phyloP scores from a whole-genome alignment of 176 grass and related monocot genomes.

The Hsuehochloa calcarea region DNA sequence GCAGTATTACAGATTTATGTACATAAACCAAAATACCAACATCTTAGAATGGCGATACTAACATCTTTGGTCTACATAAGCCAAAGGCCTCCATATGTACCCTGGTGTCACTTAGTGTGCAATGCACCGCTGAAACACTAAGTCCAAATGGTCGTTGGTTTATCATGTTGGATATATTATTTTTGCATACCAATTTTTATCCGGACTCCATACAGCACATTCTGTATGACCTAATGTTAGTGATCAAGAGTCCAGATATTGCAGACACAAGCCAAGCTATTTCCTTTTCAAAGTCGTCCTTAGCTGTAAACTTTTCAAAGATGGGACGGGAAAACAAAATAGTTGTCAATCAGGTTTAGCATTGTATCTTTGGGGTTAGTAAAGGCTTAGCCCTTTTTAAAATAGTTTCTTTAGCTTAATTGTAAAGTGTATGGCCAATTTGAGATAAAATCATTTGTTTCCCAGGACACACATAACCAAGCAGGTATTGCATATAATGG shows the following conservation, averaged over 20 bases:
- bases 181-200: neutral
- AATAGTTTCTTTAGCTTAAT: neutral
- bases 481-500: constrained; percentile 98
- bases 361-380: neutral
- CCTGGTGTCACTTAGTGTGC: neutral
- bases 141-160: neutral
- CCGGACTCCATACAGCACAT: neutral
- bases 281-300: neutral
- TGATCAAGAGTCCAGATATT: neutral
- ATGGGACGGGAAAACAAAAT: neutral
- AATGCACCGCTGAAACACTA: neutral
- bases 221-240: neutral
- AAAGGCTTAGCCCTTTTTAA: neutral
- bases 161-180: neutral
- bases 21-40: neutral
- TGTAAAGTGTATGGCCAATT: neutral
- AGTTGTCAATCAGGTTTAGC: neutral
- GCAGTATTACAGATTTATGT: neutral
- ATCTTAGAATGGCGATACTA: neutral
- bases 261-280: neutral
- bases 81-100: neutral
- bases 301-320: neutral
- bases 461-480: constrained; percentile 96
- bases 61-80: neutral
- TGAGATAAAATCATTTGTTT: constrained; percentile 28